phyloP scores from a whole-genome alignment of 495 filamentous ascomycete species.

The Polyplosphaeria fusca region DNA sequence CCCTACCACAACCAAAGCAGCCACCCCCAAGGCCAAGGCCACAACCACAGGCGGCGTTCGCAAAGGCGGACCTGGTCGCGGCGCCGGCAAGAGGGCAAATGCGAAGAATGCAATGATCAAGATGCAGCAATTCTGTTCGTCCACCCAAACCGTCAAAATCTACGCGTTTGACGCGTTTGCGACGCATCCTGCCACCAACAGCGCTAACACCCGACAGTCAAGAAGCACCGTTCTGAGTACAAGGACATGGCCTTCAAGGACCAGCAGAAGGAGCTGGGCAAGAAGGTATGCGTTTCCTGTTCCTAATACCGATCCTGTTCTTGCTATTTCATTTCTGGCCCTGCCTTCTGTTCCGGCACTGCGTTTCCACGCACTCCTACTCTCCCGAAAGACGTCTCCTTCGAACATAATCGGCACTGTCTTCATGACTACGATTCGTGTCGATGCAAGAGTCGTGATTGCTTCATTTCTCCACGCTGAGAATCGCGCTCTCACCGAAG shows the following conservation, averaged over 20 bases:
- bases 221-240: slow-evolving; percentile 21
- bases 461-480: no score
- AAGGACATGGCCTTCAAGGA: slow-evolving; percentile 26
- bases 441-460: no score
- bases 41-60: slow-evolving; percentile 6
- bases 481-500: no score
- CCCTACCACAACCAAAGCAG: slow-evolving; percentile 12
- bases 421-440: no score
- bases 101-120: slow-evolving; percentile 21
- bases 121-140: slow-evolving; percentile 31
- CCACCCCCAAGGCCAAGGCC: slow-evolving; percentile 20
- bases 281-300: slow-evolving; percentile 22
- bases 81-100: slow-evolving; percentile 12
- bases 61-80: slow-evolving; percentile 1
- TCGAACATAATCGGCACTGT: no score
- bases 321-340: no score
- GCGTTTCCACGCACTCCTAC: no score
- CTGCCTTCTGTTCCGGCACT: no score
- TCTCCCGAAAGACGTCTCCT: no score
- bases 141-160: background rate
- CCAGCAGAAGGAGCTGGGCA: slow-evolving; percentile 29
- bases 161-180: slow-evolving; percentile 11
- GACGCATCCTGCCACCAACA: slow-evolving; percentile 11
- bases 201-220: slow-evolving; percentile 17
- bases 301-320: no score